Evolutionary conservation across 2,329 filamentous ascomycete genomes (phyloP).

Genomic region (Aspergillus brunneoviolaceus): DNA sequence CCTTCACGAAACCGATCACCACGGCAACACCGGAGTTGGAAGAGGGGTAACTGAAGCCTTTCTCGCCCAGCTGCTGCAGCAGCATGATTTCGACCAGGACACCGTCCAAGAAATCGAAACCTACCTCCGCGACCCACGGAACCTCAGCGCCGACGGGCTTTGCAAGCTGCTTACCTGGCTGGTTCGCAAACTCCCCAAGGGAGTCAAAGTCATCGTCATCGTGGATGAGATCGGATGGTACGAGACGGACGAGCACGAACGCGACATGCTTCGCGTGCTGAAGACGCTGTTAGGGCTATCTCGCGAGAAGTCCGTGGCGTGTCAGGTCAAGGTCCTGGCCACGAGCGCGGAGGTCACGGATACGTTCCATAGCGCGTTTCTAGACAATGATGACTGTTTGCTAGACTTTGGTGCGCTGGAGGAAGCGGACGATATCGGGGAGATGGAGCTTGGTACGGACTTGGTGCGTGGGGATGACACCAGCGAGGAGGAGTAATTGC

Average conservation of each 20-base stretch:
- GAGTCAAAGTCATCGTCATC: background rate
- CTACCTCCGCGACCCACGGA: background rate
- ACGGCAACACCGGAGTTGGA: background rate
- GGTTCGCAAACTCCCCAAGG: background rate
- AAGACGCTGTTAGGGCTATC: background rate
- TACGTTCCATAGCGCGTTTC: background rate
- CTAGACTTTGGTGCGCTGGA: background rate
- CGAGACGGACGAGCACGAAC: background rate
- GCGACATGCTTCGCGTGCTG: background rate
- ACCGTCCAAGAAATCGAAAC: background rate
- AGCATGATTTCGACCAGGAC: background rate
- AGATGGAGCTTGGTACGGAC: background rate
- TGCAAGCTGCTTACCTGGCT: background rate
- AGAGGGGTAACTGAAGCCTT: background rate
- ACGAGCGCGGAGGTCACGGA: background rate
- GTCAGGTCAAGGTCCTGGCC: background rate
- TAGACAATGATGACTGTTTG: background rate
- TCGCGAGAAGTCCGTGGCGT: background rate
- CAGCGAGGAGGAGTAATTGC: background rate
- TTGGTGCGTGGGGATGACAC: background rate
- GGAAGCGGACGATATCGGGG: background rate
- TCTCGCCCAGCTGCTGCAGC: background rate
- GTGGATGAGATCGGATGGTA: background rate
- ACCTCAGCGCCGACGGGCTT: background rate
- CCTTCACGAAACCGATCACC: background rate